Base-by-base conservation (phyloP, 2,329 filamentous ascomycete genomes). In the Aspergillus neoniger region DNA sequence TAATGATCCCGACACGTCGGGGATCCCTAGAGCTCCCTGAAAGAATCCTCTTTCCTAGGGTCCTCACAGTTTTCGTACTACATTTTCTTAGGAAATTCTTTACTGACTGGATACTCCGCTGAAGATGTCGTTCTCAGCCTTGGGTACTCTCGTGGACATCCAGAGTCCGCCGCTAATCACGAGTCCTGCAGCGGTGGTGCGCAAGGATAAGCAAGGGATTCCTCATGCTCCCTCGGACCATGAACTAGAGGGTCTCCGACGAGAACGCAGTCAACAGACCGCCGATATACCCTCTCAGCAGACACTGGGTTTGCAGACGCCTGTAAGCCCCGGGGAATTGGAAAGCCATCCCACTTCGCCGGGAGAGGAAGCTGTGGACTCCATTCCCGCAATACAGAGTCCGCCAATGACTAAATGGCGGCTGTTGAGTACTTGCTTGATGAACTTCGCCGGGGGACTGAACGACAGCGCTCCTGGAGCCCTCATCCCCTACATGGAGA, bases 401-500 rank as follows among this genome's bases (percentile, higher is more conserved):
- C 47, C 36, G 21, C 44, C 44, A 3, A 17, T 86, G 83, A 93
- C 92, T 73, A 87, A 85, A 62, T 93, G 84, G 77, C 81, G 91
- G 36, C 79, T 93, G 25, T 71, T 88, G 9, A 82, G 85, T 10
- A 82, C 84, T 14, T 91, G 88, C 65, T 70, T 90, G 47, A 83
- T 88, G 62, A 88, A 85, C 60, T 83, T 95, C 62, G 82, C 83
- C 2, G 88, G 88, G 67, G 92, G 91, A 0, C 77, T 95, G 60
- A 91, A 86, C 66, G 92, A 96, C 74, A 85, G 87, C 44, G 88
- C 89, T 0, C 86, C 91, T 1, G 91, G 91, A 70, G 90, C 91
- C 10, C 71, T 95, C 59, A 90, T 96, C 66, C 91, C 91, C 0
- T 92, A 92, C 70, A 90, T 96, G 74, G 90, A 94, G 72, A 81